Base-by-base conservation (phyloP, 2,329 filamentous ascomycete genomes). In the Hymenoscyphus fraxineus region DNA sequence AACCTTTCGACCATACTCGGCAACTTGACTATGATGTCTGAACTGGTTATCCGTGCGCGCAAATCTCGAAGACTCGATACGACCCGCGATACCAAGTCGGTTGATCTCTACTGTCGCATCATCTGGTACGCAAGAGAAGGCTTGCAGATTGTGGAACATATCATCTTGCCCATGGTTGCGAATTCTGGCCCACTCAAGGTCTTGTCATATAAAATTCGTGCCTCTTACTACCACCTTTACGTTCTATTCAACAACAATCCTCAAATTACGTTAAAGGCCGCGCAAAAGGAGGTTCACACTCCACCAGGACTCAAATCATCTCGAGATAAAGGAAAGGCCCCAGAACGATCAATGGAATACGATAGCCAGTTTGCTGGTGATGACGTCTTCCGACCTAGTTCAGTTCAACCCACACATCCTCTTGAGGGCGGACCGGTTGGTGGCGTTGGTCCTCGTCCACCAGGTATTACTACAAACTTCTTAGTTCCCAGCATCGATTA, bases 201-300 rank as follows among this genome's bases (percentile, higher is more conserved):
- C 56, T 83, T 99, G 68, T 89, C 91, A 22, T 92, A 92, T 76
- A 99, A 98, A 78, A 83, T 99, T 15, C 88, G 92, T 66, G 95
- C 95, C 16, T 96, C 92, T 22, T 96, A 98, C 75, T 95, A 96
- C 72, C 94, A 99, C 79, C 92, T 99, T 69, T 97, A 97, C 76
- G 95, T 96, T 62, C 84, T 98, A 13, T 98, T 97, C 75, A 92
- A 97, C 80, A 97, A 97, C 77, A 87, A 92, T 61, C 94, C 94
- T 0, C 83, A 89, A 0, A 85, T 97, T 57, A 70, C 44, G 9
- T 62, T 73, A 31, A 70, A 69, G 63, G 55, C 64, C 7, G 51
- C 61, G 64, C 40, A 61, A 61, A 72, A 47, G 65, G 73, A 70
- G 69, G 71, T 76, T 71, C 80, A 73, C 71, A 84, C 79, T 6